Percentiles rank a stretch among this genome's conserved stretches.
Conservation (phyloP, 306 rosid genomes). For the Lablab purpureus region DNA sequence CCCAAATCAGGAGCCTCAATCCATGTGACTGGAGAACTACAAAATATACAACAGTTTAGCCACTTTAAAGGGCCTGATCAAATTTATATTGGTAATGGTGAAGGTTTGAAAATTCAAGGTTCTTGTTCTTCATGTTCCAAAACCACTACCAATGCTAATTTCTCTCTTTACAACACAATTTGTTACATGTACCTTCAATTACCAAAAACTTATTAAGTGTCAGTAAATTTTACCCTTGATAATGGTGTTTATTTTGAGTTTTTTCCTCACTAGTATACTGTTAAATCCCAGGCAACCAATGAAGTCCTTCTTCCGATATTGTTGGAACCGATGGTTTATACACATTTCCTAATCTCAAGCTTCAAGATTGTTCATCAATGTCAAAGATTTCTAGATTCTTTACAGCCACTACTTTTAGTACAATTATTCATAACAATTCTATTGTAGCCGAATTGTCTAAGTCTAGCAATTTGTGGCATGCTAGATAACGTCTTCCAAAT, state of each 20-base stretch:
- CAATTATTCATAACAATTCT: too few species aligned
- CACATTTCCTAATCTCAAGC: not conserved
- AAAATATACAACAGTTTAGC: too few species aligned
- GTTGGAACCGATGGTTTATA: not conserved
- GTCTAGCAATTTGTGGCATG: not conserved
- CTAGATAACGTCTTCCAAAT: not conserved
- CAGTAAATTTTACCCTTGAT: not conserved
- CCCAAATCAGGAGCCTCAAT: too few species aligned
- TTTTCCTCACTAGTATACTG: too few species aligned
- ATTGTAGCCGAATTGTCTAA: too few species aligned
- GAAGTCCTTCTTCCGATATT: not conserved
- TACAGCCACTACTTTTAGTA: not conserved
- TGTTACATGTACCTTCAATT: not conserved
- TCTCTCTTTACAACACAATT: not conserved
- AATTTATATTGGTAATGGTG: too few species aligned
- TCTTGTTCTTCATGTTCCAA: not conserved
- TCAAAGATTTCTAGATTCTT: too few species aligned
- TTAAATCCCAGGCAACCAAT: not conserved
- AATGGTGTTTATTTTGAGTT: too few species aligned
- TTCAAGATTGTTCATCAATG: not conserved
- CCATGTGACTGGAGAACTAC: too few species aligned
- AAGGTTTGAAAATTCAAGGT: too few species aligned
- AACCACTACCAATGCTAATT: not conserved
- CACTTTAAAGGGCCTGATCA: too few species aligned
- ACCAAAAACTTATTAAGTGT: not conserved